Evolutionary conservation across 805 yeast species (phyloP).

Genomic region (Yamadazyma scolyti): DNA sequence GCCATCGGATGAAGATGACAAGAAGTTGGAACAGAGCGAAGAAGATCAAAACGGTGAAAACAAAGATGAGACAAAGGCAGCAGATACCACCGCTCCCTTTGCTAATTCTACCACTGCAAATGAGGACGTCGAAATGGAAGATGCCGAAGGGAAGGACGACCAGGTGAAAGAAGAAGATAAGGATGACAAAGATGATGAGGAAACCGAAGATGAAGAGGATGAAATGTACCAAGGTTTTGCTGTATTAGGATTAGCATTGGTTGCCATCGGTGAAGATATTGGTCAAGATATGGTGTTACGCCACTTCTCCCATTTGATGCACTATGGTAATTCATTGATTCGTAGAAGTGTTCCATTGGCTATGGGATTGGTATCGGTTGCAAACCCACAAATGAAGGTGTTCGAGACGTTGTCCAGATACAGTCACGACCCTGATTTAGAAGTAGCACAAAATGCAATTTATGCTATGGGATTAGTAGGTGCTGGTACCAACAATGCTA

Average conservation of each 20-base stretch:
- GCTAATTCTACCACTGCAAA: conserved; percentile 17
- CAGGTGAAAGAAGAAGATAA: conserved; percentile 20
- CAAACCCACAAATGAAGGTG: conserved; percentile 95
- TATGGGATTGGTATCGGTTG: conserved; percentile 91
- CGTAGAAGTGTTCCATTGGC: conserved; percentile 96
- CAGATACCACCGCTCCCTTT: conserved; percentile 19
- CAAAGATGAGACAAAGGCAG: conserved; percentile 18
- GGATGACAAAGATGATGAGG: conserved; percentile 26
- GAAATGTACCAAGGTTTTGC: conserved; percentile 78
- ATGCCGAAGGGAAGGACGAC: conserved; percentile 16
- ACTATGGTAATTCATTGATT: conserved; percentile 88
- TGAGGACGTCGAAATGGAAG: conserved; percentile 29
- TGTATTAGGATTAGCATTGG: conserved; percentile 88
- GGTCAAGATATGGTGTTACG: conserved; percentile 97
- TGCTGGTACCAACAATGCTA: conserved; percentile 97
- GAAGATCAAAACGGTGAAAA: conserved; percentile 33
- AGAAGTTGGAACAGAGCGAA: conserved; percentile 49
- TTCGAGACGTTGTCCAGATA: conserved; percentile 94
- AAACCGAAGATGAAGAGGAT: conserved; percentile 42
- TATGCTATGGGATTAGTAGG: conserved; percentile 98
- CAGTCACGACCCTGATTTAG: conserved; percentile 92
- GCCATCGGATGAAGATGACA: conserved; percentile 58
- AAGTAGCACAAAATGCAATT: conserved; percentile 91
- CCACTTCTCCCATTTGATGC: conserved; percentile 97
- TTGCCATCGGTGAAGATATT: conserved; percentile 96